Evolutionary conservation across 2,329 filamentous ascomycete genomes (phyloP).

Genomic region (Colletotrichum sp.): DNA sequence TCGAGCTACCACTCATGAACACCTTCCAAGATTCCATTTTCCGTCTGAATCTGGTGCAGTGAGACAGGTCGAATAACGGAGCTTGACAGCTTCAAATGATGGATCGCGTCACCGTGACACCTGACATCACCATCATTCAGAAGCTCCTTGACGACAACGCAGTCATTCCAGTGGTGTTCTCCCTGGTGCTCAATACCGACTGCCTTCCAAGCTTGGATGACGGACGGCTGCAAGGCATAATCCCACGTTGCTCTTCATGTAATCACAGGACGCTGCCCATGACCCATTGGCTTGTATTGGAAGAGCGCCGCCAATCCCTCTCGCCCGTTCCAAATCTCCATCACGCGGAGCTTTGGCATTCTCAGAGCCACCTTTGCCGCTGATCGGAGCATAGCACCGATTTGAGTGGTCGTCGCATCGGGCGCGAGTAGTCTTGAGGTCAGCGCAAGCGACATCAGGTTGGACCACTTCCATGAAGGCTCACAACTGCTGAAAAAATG

Average conservation of each 20-base stretch:
- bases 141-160: not conserved
- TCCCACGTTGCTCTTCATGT: not conserved
- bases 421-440: not conserved
- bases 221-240: not conserved
- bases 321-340: not conserved
- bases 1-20: rapidly evolving
- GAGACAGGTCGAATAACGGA: not conserved
- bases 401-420: not conserved
- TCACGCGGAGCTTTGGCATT: not conserved
- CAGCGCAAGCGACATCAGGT: not conserved
- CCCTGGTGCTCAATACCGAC: not conserved
- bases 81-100: not conserved
- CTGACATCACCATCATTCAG: not conserved
- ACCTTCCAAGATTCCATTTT: rapidly evolving
- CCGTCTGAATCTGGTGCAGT: not conserved
- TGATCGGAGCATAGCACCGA: not conserved
- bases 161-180: not conserved
- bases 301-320: not conserved
- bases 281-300: not conserved
- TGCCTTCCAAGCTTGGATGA: not conserved
- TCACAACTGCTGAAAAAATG: not conserved
- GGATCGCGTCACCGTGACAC: not conserved
- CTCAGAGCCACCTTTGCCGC: not conserved
- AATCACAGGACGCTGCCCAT: not conserved
- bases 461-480: not conserved